phyloP scores from a whole-genome alignment of 208 protist species.

The Herpetomonas muscarum region DNA sequence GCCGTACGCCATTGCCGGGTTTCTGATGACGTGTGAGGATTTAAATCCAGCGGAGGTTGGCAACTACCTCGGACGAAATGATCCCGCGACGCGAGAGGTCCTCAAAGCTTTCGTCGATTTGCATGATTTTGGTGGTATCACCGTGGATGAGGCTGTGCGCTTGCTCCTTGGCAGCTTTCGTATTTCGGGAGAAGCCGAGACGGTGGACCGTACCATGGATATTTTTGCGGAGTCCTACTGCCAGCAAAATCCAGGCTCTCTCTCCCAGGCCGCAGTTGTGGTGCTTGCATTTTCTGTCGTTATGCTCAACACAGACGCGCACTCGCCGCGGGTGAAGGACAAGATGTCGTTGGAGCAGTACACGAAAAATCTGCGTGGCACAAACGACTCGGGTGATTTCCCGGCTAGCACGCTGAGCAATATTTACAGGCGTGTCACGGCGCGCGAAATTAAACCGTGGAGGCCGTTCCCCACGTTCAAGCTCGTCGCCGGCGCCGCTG shows the following conservation, averaged over 20 bases:
- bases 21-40: conserved; percentile 7
- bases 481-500: background rate
- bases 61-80: conserved; percentile 3
- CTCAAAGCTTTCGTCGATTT: conserved; percentile 39
- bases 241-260: conserved; percentile 14
- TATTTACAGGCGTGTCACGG: conserved; percentile 12
- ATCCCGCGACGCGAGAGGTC: background rate
- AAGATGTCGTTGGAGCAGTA: conserved; percentile 90
- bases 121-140: conserved; percentile 30
- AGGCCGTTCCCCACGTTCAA: conserved; percentile 2
- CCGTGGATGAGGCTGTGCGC: conserved; percentile 55
- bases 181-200: conserved; percentile 90
- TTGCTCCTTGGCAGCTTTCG: conserved; percentile 81
- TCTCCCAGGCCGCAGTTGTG: conserved; percentile 6
- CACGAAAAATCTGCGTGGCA: conserved; percentile 79
- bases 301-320: conserved; percentile 49
- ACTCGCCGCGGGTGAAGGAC: conserved; percentile 25
- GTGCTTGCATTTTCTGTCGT: conserved; percentile 44
- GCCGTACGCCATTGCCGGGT: conserved; percentile 7
- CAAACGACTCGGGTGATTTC: conserved; percentile 81
- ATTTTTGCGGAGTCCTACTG: conserved; percentile 90
- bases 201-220: conserved; percentile 94
- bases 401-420: conserved; percentile 8
- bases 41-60: conserved; percentile 12
- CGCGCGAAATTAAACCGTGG: conserved; percentile 1